Percentiles rank a stretch among this genome's conserved stretches.
These are phyloP conservation scores for Periglandula ipomoeae DNA, from an alignment of 2,329 filamentous ascomycete species.

Conservation along the genomic window DNA sequence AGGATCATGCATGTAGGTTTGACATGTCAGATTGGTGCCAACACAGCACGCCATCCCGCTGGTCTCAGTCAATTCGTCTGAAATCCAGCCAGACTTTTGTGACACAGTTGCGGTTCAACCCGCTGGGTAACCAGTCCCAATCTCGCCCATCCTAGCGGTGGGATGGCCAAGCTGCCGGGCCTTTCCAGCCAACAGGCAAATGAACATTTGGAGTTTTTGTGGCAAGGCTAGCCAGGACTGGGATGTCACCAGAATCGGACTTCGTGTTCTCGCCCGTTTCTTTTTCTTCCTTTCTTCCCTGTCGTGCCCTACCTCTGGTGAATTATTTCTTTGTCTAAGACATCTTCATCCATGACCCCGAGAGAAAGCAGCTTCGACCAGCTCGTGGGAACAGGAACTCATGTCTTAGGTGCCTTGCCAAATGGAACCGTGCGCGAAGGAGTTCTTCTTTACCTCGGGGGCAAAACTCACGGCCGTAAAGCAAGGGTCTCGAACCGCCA, in stretches of 20 bases:
- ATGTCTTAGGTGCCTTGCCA: too few relatives aligned
- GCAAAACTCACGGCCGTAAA: too few relatives aligned
- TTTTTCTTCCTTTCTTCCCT: neutral
- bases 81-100: neutral
- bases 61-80: neutral
- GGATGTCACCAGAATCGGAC: neutral
- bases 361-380: too few relatives aligned
- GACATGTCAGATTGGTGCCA: neutral
- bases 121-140: neutral
- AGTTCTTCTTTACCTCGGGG: too few relatives aligned
- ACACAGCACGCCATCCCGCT: slow-evolving; percentile 3
- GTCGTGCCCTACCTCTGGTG: neutral
- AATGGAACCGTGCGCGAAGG: too few relatives aligned
- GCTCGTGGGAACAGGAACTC: too few relatives aligned
- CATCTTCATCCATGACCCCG: neutral
- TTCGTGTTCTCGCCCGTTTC: neutral
- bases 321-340: slow-evolving; percentile 1
- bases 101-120: slow-evolving; percentile 2
- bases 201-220: neutral
- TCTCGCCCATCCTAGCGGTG: neutral
- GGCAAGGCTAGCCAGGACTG: too few relatives aligned
- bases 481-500: too few relatives aligned
- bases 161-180: too few relatives aligned
- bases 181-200: neutral
- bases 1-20: neutral